These are phyloP conservation scores for Pseudoturritis turrita DNA, from an alignment of 345 rosid genomes.

Conservation along the genomic window DNA sequence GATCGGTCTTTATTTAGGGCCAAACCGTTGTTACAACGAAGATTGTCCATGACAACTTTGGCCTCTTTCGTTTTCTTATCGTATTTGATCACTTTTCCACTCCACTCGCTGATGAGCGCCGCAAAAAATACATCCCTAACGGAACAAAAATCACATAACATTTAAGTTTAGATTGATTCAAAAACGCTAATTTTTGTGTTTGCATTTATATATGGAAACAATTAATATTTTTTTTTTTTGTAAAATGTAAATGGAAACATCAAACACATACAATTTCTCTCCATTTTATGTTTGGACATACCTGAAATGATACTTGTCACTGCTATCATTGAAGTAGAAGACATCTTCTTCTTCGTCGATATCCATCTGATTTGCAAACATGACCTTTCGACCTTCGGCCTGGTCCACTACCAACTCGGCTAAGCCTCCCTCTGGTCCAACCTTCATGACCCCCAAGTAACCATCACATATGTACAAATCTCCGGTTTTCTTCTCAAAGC, in stretches of 20 bases:
- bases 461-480: conserved; percentile 66
- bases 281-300: neutral
- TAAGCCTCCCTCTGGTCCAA: conserved; percentile 53
- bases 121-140: neutral
- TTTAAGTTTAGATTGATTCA: too few relatives aligned
- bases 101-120: neutral
- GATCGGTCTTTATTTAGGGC: conserved; percentile 57
- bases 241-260: too few relatives aligned
- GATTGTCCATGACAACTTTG: conserved; percentile 18
- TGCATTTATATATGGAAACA: too few relatives aligned
- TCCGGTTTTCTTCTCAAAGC: conserved; percentile 47
- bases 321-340: conserved; percentile 57
- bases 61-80: conserved; percentile 15
- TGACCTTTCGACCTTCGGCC: conserved; percentile 40
- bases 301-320: conserved; percentile 50
- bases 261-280: too few relatives aligned
- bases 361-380: conserved; percentile 54
- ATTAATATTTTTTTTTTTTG: too few relatives aligned
- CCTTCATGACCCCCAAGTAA: conserved; percentile 49
- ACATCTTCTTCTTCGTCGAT: conserved; percentile 46
- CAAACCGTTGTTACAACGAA: conserved; percentile 59
- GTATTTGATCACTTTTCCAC: conserved; percentile 24
- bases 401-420: conserved; percentile 37
- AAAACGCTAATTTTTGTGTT: too few relatives aligned
- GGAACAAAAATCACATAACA: too few relatives aligned